A percentile compares a stretch with the other conserved stretches of the same genome.
Evolutionary conservation across 345 rosid genomes (phyloP).

Genomic region (Populus nigra): DNA sequence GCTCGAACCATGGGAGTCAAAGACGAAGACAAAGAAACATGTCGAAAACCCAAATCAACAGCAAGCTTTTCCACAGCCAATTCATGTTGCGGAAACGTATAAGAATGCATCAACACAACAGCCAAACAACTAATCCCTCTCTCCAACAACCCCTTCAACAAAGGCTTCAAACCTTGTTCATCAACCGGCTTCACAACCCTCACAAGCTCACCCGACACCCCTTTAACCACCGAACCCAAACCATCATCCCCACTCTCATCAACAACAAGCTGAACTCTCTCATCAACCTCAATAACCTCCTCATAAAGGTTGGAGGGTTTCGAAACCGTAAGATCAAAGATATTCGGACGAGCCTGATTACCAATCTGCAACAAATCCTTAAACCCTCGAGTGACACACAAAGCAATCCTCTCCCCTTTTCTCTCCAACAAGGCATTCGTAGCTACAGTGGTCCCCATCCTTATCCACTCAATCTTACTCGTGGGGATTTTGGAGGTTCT

Average conservation of each 20-base stretch:
- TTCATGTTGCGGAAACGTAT: slow-evolving; percentile 85
- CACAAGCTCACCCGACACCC: slow-evolving; percentile 85
- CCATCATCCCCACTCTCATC: slow-evolving; percentile 35
- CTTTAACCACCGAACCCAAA: slow-evolving; percentile 39
- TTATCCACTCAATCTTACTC: slow-evolving; percentile 87
- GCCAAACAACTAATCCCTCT: slow-evolving; percentile 88
- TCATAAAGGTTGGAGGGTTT: slow-evolving; percentile 87
- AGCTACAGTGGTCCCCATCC: slow-evolving; percentile 98
- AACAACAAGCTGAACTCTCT: slow-evolving; percentile 76
- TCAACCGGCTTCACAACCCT: slow-evolving; percentile 70
- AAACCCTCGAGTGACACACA: slow-evolving; percentile 84
- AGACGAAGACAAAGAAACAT: slow-evolving; percentile 88
- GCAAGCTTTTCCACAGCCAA: slow-evolving; percentile 79
- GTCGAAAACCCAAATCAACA: slow-evolving; percentile 70
- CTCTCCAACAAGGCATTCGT: slow-evolving; percentile 95
- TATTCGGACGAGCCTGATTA: slow-evolving; percentile 85
- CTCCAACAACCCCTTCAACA: slow-evolving; percentile 57
- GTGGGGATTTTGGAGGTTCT: slow-evolving; percentile 74
- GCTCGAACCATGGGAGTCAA: slow-evolving; percentile 97
- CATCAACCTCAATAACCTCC: slow-evolving; percentile 82
- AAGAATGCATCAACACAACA: slow-evolving; percentile 88
- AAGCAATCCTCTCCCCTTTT: slow-evolving; percentile 87
- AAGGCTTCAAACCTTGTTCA: slow-evolving; percentile 55
- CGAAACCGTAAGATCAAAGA: slow-evolving; percentile 77
- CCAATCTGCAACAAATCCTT: slow-evolving; percentile 93